These are phyloP conservation scores for Pseudogymnoascus sp. DNA, from an alignment of 2,329 filamentous ascomycete species.

Conservation along the genomic window DNA sequence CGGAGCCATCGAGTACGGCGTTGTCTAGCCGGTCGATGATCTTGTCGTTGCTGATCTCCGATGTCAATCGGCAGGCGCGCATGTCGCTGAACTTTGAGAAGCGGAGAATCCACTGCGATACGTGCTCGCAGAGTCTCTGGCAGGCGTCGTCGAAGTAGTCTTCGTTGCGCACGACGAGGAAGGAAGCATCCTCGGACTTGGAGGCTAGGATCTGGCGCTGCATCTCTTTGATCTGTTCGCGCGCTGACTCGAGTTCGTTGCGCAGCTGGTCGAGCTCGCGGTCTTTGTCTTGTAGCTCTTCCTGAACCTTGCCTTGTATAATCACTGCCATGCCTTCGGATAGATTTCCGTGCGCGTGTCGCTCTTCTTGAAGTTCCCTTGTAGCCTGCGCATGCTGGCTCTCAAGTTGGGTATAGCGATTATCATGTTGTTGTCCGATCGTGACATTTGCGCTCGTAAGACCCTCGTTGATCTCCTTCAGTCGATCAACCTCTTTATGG, in stretches of 20 bases:
- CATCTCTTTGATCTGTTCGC: conserved; percentile 49
- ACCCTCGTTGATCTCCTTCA: conserved; percentile 75
- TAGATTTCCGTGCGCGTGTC: conserved; percentile 52
- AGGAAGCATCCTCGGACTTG: conserved; percentile 57
- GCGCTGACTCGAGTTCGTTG: conserved; percentile 64
- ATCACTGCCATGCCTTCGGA: conserved; percentile 54
- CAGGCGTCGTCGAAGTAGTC: conserved; percentile 94
- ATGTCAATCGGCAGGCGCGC: conserved; percentile 72
- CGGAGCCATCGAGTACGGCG: conserved; percentile 83
- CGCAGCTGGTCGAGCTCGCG: conserved; percentile 71
- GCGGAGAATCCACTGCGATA: conserved; percentile 94
- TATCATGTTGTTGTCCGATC: conserved; percentile 65
- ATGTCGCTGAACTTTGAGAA: conserved; percentile 98
- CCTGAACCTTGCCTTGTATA: conserved; percentile 51
- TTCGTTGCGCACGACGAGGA: conserved; percentile 74
- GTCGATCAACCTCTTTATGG: conserved; percentile 69
- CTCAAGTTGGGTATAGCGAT: conserved; percentile 57
- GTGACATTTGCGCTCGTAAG: conserved; percentile 69
- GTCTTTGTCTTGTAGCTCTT: conserved; percentile 71
- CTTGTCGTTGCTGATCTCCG: conserved; percentile 83
- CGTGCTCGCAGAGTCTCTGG: conserved; percentile 88
- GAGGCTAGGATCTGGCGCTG: conserved; percentile 49
- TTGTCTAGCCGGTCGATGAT: conserved; percentile 92
- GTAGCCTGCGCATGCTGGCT: conserved; percentile 55
- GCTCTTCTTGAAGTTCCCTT: conserved; percentile 61